phyloP scores from a whole-genome alignment of 352 stramenopile genomes.

The Halophytophthora polymorphica region DNA sequence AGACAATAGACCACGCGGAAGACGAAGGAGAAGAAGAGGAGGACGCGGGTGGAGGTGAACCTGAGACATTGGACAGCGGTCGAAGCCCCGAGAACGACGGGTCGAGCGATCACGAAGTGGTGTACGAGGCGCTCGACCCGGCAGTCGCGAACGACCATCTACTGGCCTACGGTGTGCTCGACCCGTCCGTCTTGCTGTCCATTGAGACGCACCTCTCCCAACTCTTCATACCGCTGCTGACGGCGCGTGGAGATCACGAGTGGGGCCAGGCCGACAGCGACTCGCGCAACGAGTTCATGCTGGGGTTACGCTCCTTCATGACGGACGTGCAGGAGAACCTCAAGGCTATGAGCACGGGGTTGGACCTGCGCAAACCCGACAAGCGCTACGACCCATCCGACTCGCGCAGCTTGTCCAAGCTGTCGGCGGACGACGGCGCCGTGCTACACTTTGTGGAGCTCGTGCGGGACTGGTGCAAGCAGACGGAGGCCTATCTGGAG shows the following conservation, averaged over 20 bases:
- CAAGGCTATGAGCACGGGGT: constrained; percentile 84
- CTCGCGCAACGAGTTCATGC: constrained; percentile 81
- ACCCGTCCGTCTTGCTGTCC: constrained; percentile 63
- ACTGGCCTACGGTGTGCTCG: constrained; percentile 67
- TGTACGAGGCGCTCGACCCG: constrained; percentile 38
- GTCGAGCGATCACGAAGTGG: constrained; percentile 12
- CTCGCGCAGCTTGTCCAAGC: constrained; percentile 59
- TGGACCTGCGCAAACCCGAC: constrained; percentile 87
- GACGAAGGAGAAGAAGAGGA: not conserved
- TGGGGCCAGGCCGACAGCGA: constrained; percentile 68
- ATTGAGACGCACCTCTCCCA: constrained; percentile 73
- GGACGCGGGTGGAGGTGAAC: constrained; percentile 6
- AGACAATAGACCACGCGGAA: no score
- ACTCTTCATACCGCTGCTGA: constrained; percentile 63
- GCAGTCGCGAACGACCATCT: constrained; percentile 69
- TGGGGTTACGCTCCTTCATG: constrained; percentile 75
- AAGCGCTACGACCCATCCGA: constrained; percentile 74
- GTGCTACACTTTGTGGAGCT: constrained; percentile 86
- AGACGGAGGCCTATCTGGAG: constrained; percentile 84
- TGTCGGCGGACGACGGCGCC: constrained; percentile 64
- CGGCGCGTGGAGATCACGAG: constrained; percentile 30
- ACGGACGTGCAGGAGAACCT: constrained; percentile 87
- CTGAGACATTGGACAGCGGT: constrained; percentile 17
- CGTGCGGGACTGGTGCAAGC: constrained; percentile 87
- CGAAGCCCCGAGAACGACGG: constrained; percentile 2